Evolutionary conservation across 768 basidiomycete species (phyloP), one percentile per base, ranked within the genome.

Genomic region (Daedaleopsis nitida): DNA sequence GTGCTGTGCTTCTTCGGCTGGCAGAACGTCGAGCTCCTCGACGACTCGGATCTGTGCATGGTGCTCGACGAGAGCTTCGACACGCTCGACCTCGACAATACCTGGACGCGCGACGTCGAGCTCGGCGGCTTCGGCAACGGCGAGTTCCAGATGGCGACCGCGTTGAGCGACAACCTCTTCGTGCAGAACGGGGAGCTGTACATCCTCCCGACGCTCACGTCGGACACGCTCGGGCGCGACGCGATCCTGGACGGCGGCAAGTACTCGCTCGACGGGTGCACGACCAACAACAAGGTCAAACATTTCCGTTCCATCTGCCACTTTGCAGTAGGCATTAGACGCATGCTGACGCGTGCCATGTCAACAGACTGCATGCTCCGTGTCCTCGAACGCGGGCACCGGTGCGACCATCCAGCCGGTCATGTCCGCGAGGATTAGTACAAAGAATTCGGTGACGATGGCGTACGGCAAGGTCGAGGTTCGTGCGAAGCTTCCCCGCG

Each of bases 391-490:
- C 62, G 75, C 74, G 2, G 66, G 72, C 57, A 65, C 59, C 11
- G 70, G 70, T 21, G 68, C 69, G 10, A 76, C 76, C 14, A 76
- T 87, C 69, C 82, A 83, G 62, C 86, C 86, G 2, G 79, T 85
- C 49, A 77, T 77, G 76, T 79, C 77, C 39, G 84, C 84, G 12
- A 76, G 85, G 19, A 74, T 87, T 64, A 80, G 75, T 59, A 87
- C 86, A 32, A 76, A 78, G 47, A 76, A 76, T 32, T 80, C 75
- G 60, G 72, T 78, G 55, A 76, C 68, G 50, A 81, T 87, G 68
- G 75, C 75, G 70, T 86, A 79, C 58, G 86, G 86, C 38, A 81
- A 83, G 62, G 77, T 87, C 55, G 84, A 86, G 66, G 79, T 86
- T 9, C 58, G 59, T 10, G 80, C 81, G n/a, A 78, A 75, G 68